Conservation (phyloP, 306 rosid genomes). For the Sphenostylis stenocarpa region DNA sequence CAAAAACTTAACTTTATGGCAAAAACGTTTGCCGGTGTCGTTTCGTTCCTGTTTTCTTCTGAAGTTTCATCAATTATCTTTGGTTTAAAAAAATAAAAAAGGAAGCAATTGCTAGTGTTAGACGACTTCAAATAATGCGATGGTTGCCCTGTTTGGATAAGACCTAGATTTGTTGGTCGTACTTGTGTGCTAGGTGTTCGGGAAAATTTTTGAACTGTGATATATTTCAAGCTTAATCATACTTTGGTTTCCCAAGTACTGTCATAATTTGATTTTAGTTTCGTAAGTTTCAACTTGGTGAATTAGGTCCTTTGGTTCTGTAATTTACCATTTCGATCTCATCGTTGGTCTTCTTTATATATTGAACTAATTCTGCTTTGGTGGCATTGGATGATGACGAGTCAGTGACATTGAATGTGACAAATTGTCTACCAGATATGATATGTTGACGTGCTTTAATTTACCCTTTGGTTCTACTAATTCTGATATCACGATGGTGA, state of each 20-base stretch:
- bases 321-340: too few relatives aligned
- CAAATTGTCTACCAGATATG: too few relatives aligned
- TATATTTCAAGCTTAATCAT: background rate
- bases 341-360: too few relatives aligned
- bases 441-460: too few relatives aligned
- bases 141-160: background rate
- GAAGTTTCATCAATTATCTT: background rate
- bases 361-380: too few relatives aligned
- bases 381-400: too few relatives aligned
- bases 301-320: too few relatives aligned
- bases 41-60: background rate
- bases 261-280: too few relatives aligned
- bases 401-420: too few relatives aligned
- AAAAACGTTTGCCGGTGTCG: background rate
- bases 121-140: background rate
- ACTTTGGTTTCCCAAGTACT: too few relatives aligned
- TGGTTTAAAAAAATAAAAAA: background rate
- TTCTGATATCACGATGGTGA: background rate
- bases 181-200: slow-evolving; percentile 29
- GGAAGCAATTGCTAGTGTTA: background rate
- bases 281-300: too few relatives aligned
- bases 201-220: slow-evolving; percentile 29
- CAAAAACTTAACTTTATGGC: background rate
- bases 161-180: slow-evolving; percentile 5
- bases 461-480: background rate